Evolutionary conservation across 352 stramenopile species (phyloP).

Genomic region (Phytophthora foliorum): DNA sequence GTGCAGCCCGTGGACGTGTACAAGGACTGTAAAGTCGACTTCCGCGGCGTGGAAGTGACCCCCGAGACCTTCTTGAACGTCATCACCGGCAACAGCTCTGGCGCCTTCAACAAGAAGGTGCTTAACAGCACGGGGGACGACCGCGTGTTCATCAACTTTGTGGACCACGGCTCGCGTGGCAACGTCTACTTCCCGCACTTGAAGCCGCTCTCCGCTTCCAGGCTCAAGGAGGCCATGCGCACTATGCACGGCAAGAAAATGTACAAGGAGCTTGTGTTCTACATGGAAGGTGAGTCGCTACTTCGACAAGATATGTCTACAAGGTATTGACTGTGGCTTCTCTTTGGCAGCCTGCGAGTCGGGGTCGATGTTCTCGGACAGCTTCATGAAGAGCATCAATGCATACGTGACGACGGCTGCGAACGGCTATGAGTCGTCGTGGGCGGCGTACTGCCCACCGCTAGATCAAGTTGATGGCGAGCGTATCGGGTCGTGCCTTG

Average conservation of each 20-base stretch:
- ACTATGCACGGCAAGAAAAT: constrained; percentile 87
- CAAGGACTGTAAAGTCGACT: constrained; percentile 84
- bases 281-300: constrained; percentile 70
- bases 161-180: constrained; percentile 91
- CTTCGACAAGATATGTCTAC: not conserved
- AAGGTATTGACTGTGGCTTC: not conserved
- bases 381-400: constrained; percentile 84
- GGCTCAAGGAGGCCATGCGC: constrained; percentile 74
- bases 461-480: constrained; percentile 79
- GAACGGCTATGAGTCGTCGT: constrained; percentile 90
- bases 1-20: constrained; percentile 86
- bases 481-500: constrained; percentile 82
- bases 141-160: constrained; percentile 94
- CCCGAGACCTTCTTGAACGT: constrained; percentile 91
- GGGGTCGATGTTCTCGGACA: constrained; percentile 90
- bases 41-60: constrained; percentile 80
- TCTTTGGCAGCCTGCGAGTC: constrained; percentile 79
- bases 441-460: constrained; percentile 90
- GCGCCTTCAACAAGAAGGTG: constrained; percentile 75
- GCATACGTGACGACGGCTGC: constrained; percentile 92
- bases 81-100: constrained; percentile 78
- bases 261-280: constrained; percentile 94
- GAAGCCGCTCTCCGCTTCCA: constrained; percentile 74
- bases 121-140: constrained; percentile 87
- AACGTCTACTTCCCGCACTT: constrained; percentile 87